A percentile compares a stretch with the other conserved stretches of the same genome.
Evolutionary conservation across 768 basidiomycete species (phyloP).

Genomic region (Stropharia rugosoannulata): DNA sequence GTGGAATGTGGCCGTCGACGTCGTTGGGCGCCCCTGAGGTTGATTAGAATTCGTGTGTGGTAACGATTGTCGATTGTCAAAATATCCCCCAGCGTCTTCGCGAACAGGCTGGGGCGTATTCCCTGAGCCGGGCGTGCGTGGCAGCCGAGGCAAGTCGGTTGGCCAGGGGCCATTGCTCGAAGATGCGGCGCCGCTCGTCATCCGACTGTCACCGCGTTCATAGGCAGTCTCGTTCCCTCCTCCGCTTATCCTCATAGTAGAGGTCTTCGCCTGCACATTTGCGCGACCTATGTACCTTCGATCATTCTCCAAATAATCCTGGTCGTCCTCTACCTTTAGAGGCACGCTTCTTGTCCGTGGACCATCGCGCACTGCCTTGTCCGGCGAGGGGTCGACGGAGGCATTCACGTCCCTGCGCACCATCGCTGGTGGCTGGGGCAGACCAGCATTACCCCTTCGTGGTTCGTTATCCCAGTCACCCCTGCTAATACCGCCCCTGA

Average conservation of each 20-base stretch:
- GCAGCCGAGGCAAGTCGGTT: conserved; percentile 27
- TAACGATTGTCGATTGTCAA: conserved; percentile 15
- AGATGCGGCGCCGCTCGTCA: background rate
- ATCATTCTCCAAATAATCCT: conserved; percentile 1
- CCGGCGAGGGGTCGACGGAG: background rate
- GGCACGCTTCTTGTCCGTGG: conserved; percentile 14
- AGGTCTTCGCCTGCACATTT: conserved; percentile 2
- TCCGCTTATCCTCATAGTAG: conserved; percentile 16
- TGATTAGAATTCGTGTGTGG: background rate
- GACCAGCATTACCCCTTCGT: conserved; percentile 8
- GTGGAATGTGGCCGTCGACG: background rate
- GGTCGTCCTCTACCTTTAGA: conserved; percentile 15
- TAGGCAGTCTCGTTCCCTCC: background rate
- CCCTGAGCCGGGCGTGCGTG: conserved; percentile 28
- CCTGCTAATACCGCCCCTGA: conserved; percentile 9
- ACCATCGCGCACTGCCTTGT: conserved; percentile 7
- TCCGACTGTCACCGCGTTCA: conserved; percentile 15
- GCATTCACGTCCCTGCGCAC: conserved; percentile 9
- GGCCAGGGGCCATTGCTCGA: conserved; percentile 23
- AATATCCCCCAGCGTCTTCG: conserved; percentile 19
- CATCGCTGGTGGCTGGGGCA: conserved; percentile 27
- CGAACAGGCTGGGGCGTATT: conserved; percentile 14
- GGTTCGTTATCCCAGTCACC: background rate
- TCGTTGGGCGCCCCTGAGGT: background rate
- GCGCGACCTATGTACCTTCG: background rate